Percentiles rank a stretch among this genome's conserved stretches.
Evolutionary conservation across 768 basidiomycete species (phyloP).

Genomic region (Crassisporium funariophilum): DNA sequence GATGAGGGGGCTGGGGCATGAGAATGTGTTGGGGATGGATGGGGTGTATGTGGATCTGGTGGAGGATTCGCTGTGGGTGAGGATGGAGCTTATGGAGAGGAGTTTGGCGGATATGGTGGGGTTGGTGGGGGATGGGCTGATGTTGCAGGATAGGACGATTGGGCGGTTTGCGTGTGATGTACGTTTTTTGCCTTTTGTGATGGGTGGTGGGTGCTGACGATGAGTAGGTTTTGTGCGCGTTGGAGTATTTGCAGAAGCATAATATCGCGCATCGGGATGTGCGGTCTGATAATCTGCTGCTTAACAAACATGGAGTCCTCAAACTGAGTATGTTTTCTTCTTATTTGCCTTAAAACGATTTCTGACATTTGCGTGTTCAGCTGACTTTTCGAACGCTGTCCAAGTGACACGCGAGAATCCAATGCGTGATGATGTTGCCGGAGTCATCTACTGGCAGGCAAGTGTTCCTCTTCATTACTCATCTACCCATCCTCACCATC

Average conservation of each 20-base stretch:
- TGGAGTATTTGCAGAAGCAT: constrained; percentile 65
- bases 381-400: constrained; percentile 82
- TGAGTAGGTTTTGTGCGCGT: constrained; percentile 59
- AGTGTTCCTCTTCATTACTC: constrained; percentile 15
- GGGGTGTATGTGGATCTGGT: constrained; percentile 67
- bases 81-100: constrained; percentile 90
- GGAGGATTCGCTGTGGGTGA: constrained; percentile 76
- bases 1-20: constrained; percentile 58
- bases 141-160: constrained; percentile 67
- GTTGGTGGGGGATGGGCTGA: constrained; percentile 60
- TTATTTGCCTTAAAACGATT: constrained; percentile 1
- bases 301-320: constrained; percentile 68
- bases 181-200: constrained; percentile 32
- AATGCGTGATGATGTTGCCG: constrained; percentile 57
- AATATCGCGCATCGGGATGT: constrained; percentile 83
- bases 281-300: constrained; percentile 79
- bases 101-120: constrained; percentile 82
- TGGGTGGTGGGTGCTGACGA: constrained; percentile 7
- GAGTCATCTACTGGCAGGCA: constrained; percentile 82
- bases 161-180: constrained; percentile 80
- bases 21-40: constrained; percentile 68
- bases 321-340: constrained; percentile 62
- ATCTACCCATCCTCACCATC: constrained; percentile 12
- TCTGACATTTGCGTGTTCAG: constrained; percentile 34
- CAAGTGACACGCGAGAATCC: constrained; percentile 54